Conservation (phyloP, 2,329 filamentous ascomycete species). For the Dactylellina parvicollis region DNA sequence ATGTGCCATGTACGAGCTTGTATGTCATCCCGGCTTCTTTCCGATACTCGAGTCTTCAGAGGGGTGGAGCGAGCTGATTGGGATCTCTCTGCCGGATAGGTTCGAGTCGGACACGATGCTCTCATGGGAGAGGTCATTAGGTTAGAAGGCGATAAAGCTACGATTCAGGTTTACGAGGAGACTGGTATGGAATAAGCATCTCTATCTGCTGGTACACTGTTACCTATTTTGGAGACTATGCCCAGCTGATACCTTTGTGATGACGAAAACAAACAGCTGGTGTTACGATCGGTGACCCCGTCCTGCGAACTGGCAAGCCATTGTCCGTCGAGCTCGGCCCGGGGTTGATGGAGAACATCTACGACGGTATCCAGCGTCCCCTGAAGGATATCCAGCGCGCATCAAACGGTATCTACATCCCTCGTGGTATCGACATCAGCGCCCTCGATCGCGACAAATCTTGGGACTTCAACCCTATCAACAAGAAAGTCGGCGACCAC, state of each 20-base stretch:
- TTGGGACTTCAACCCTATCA: conserved; percentile 90
- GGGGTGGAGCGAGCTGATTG: neutral
- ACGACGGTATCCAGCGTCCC: conserved; percentile 97
- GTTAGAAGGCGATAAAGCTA: conserved; percentile 93
- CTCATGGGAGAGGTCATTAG: conserved; percentile 98
- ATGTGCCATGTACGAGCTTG: conserved; percentile 99
- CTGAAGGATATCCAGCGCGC: conserved; percentile 82
- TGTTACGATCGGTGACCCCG: conserved; percentile 94
- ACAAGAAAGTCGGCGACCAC: conserved; percentile 93
- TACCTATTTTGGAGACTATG: neutral
- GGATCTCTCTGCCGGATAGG: conserved; percentile 65
- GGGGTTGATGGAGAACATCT: conserved; percentile 97
- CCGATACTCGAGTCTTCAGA: neutral
- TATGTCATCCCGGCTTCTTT: conserved; percentile 64
- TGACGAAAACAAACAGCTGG: conserved; percentile 72
- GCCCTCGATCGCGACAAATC: conserved; percentile 90
- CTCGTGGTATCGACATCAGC: conserved; percentile 87
- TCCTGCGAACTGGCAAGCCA: conserved; percentile 89
- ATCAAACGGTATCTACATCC: conserved; percentile 94
- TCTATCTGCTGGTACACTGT: neutral
- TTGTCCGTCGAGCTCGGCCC: conserved; percentile 96
- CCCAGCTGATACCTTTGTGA: conserved; percentile 55
- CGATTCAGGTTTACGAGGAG: conserved; percentile 99
- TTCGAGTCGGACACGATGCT: conserved; percentile 89
- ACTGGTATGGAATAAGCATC: conserved; percentile 73